Percentiles rank a stretch among this genome's conserved stretches.
These are phyloP conservation scores for Anaeromyces robustus DNA, from an alignment of 192 early-diverging fungal species.

Conservation along the genomic window DNA sequence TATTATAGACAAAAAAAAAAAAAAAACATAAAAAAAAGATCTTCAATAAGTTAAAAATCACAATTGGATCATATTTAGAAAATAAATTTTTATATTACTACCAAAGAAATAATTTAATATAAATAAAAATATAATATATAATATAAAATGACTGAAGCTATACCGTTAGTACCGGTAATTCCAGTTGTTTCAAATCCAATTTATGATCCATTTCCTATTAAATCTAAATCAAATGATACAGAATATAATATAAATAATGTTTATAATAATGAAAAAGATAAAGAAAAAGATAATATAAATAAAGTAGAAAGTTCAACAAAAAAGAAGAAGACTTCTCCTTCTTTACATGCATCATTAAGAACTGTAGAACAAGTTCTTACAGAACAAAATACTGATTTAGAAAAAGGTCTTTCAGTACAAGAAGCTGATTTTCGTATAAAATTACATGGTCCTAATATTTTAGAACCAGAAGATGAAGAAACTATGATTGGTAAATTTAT, in stretches of 20 bases:
- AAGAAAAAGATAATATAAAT: neutral
- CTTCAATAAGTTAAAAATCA: too few relatives aligned
- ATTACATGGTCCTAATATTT: conserved; percentile 47
- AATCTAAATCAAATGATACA: too few relatives aligned
- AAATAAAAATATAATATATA: too few relatives aligned
- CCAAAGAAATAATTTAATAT: too few relatives aligned
- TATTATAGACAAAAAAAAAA: too few relatives aligned
- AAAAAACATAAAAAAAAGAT: too few relatives aligned
- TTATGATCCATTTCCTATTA: neutral
- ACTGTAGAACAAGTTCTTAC: neutral
- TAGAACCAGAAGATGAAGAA: conserved; percentile 50
- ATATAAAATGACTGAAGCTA: neutral
- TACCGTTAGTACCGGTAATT: neutral
- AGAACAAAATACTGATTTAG: conserved; percentile 1
- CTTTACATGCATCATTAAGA: neutral
- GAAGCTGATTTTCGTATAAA: conserved; percentile 21
- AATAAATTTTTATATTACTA: too few relatives aligned
- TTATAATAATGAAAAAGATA: neutral
- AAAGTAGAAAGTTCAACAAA: neutral
- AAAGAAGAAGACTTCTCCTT: neutral
- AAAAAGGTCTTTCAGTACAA: conserved; percentile 16
- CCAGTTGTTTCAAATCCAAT: neutral
- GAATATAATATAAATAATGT: neutral
- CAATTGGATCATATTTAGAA: too few relatives aligned
- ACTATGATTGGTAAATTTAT: conserved; percentile 50